Percentiles rank a stretch among this genome's conserved stretches.
These are phyloP conservation scores for Mortierella sp. DNA, from an alignment of 371 early-diverging fungal species.

Conservation along the genomic window DNA sequence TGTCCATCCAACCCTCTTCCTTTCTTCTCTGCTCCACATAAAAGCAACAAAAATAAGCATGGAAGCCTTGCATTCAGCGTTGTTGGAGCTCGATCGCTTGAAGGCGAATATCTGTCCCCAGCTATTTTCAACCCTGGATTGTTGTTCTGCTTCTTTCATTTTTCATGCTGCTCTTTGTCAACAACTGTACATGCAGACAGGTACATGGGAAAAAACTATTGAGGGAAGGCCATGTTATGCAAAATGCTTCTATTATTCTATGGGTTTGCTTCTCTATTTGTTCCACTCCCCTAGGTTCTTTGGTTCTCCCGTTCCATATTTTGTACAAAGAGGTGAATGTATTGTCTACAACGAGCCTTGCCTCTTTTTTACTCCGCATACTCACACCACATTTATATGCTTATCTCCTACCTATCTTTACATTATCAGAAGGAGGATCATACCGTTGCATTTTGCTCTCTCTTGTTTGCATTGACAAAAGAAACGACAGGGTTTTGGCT, in stretches of 20 bases:
- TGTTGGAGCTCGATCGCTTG: no score
- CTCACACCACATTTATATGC: not conserved
- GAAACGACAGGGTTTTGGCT: not conserved
- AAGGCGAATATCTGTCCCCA: not conserved
- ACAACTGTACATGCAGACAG: not conserved
- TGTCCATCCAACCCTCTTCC: not conserved
- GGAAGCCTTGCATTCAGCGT: not conserved
- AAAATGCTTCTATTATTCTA: not conserved
- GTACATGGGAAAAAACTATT: not conserved
- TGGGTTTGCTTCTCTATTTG: not conserved
- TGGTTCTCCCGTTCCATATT: not conserved
- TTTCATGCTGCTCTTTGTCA: constrained; percentile 8
- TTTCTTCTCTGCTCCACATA: not conserved
- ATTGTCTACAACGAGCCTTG: not conserved
- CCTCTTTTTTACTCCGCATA: not conserved
- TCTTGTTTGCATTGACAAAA: not conserved
- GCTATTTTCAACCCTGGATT: not conserved
- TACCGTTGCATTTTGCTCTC: not conserved
- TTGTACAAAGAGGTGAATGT: not conserved
- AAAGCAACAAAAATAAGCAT: not conserved
- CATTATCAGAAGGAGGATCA: not conserved
- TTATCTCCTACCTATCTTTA: not conserved
- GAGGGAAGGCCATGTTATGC: not conserved
- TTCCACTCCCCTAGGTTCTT: not conserved
- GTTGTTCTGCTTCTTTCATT: not conserved